These are phyloP conservation scores for Blastobotrys terrestris DNA, from an alignment of 805 yeast species.

Conservation along the genomic window DNA sequence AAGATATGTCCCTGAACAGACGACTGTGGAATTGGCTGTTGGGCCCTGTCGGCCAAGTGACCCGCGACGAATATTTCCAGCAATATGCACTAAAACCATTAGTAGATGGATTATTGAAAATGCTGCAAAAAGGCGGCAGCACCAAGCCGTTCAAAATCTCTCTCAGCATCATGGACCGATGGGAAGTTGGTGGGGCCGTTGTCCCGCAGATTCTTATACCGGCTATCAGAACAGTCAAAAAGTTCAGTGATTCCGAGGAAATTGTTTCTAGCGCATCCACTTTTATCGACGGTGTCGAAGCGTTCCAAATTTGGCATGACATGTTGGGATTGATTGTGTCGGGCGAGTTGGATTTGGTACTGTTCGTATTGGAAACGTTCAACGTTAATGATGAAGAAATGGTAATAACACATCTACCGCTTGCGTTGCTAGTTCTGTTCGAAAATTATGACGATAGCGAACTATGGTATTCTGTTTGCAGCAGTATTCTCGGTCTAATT, in stretches of 20 bases:
- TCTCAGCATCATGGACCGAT: conserved; percentile 75
- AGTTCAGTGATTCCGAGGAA: conserved; percentile 31
- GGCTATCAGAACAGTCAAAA: conserved; percentile 36
- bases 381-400: conserved; percentile 84
- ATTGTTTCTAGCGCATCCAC: conserved; percentile 53
- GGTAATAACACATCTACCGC: conserved; percentile 67
- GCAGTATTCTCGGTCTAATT: conserved; percentile 43
- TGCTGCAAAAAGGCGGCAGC: conserved; percentile 31
- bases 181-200: conserved; percentile 83
- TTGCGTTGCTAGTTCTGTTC: conserved; percentile 45
- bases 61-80: conserved; percentile 53
- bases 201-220: conserved; percentile 69
- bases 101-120: conserved; percentile 45
- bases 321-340: conserved; percentile 39
- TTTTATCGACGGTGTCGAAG: conserved; percentile 83
- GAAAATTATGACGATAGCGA: conserved; percentile 5
- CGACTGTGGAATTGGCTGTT: conserved; percentile 90
- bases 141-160: conserved; percentile 58
- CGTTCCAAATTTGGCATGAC: conserved; percentile 69
- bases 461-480: conserved; percentile 38
- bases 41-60: conserved; percentile 57
- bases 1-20: conserved; percentile 92
- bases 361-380: conserved; percentile 58
- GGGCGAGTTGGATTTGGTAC: conserved; percentile 41
- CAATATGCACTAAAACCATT: conserved; percentile 48